These are phyloP conservation scores for Trichoderma simmonsii DNA, from an alignment of 2,329 filamentous ascomycete genomes.

Conservation along the genomic window DNA sequence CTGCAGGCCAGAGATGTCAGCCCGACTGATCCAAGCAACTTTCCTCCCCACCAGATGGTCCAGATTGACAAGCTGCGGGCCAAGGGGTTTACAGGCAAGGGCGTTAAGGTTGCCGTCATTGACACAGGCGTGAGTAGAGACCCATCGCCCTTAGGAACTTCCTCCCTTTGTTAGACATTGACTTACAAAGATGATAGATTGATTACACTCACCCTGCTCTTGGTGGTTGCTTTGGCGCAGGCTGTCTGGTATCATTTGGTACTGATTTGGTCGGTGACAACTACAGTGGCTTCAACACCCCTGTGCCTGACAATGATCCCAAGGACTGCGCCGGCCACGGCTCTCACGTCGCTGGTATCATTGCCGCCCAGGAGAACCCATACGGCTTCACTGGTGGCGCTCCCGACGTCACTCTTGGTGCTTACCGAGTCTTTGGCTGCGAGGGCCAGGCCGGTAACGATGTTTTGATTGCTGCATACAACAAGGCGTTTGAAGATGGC, in stretches of 20 bases:
- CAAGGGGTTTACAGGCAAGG: slow-evolving; percentile 48
- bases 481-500: slow-evolving; percentile 40
- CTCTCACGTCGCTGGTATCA: slow-evolving; percentile 45
- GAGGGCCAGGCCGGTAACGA: slow-evolving; percentile 33
- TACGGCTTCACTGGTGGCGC: slow-evolving; percentile 40
- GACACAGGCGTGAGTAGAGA: slow-evolving; percentile 48
- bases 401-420: slow-evolving; percentile 38
- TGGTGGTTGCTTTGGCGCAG: slow-evolving; percentile 45
- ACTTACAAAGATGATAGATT: slow-evolving; percentile 22
- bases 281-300: slow-evolving; percentile 27
- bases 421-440: slow-evolving; percentile 39
- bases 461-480: slow-evolving; percentile 38
- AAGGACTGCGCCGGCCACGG: slow-evolving; percentile 42
- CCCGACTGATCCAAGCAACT: not conserved
- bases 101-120: slow-evolving; percentile 52
- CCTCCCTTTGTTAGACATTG: not conserved
- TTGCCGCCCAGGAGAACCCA: slow-evolving; percentile 38
- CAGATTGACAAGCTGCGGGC: slow-evolving; percentile 53
- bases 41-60: slow-evolving; percentile 49
- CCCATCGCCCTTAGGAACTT: not conserved
- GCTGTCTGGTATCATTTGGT: slow-evolving; percentile 43
- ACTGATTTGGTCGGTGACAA: slow-evolving; percentile 43
- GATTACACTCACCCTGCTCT: slow-evolving; percentile 47
- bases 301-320: slow-evolving; percentile 38
- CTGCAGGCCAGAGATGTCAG: not conserved